Percentiles rank a stretch among this genome's conserved stretches.
These are phyloP conservation scores for Metarhizium rileyi DNA, from an alignment of 2,329 filamentous ascomycete species.

Conservation along the genomic window DNA sequence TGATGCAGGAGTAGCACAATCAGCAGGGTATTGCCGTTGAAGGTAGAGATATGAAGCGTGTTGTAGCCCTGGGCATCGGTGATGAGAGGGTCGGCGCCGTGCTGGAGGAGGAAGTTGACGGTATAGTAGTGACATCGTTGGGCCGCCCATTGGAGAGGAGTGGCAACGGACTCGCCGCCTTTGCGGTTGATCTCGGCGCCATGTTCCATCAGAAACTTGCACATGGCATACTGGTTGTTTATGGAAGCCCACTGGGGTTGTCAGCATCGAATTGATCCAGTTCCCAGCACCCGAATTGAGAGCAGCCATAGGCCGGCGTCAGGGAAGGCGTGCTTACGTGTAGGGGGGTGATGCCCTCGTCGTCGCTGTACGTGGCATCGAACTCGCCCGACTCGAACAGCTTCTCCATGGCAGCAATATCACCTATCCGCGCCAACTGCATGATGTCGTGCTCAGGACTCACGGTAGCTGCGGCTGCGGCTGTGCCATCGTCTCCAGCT, in stretches of 20 bases:
- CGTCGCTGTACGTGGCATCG: conserved; percentile 75
- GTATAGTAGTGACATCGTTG: conserved; percentile 96
- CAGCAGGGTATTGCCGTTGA: conserved; percentile 90
- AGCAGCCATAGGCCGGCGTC: too few relatives aligned
- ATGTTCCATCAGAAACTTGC: conserved; percentile 78
- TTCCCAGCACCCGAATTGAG: too few relatives aligned
- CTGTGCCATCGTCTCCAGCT: neutral
- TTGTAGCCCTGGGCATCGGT: conserved; percentile 97
- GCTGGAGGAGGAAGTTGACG: conserved; percentile 81
- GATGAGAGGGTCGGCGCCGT: conserved; percentile 85
- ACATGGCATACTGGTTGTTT: conserved; percentile 96
- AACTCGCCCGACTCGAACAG: conserved; percentile 76
- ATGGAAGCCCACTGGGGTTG: conserved; percentile 82
- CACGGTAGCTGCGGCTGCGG: conserved; percentile 6
- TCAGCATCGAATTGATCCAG: conserved; percentile 10
- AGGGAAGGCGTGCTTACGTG: conserved; percentile 53
- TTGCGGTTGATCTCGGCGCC: conserved; percentile 91
- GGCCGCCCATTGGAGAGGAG: conserved; percentile 91
- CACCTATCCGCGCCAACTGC: conserved; percentile 84
- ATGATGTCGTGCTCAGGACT: conserved; percentile 68
- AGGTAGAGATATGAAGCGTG: conserved; percentile 90
- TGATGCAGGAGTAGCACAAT: conserved; percentile 86
- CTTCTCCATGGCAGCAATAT: conserved; percentile 78
- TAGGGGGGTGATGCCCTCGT: conserved; percentile 88
- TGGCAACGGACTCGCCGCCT: conserved; percentile 90